Evolutionary conservation across 2,329 filamentous ascomycete genomes (phyloP), one percentile per base, ranked within the genome.

Genomic region (Nigrospora oryzae): DNA sequence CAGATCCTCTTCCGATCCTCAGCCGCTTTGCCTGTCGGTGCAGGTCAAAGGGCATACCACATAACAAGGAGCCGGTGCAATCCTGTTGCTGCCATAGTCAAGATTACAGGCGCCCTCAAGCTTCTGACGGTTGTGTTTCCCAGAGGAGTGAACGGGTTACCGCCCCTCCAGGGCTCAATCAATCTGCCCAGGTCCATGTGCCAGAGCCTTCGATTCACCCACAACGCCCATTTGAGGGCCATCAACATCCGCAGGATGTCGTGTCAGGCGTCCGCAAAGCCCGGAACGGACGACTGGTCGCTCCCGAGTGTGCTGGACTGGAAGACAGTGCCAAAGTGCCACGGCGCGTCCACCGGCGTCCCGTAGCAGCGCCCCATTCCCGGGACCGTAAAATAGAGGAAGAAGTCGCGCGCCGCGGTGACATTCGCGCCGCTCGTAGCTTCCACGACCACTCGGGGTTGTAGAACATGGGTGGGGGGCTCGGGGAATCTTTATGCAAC

Each of bases 331-430:
- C 56, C 65, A 32, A 72, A 59, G 36, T 65, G 63, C 64, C 65
- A 70, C 12, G 69, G 67, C 13, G 67, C 65, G 42, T 63, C 57
- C n/a, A 61, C 60, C 3, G 49, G 41, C 7, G 63, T 60, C 45
- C 49, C 34, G 16, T 50, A 45, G 51, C 75, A 79, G 55, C 79
- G 75, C 11, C 59, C 60, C 70, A 77, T 73, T 0, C 75, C 75
- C 0, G 74, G 73, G n/a, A 79, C 65, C 16, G 61, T 62, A 53
- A 79, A 79, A 51, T 71, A 70, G 0, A 64, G 58, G 57, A 74
- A 81, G 55, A 74, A 74, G 11, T 71, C 66, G 2, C 69, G 72
- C 16, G 71, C 67, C 10, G 43, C 47, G 13, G 53, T 52, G 33
- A 57, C 40, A 13, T 58, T 51, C 3, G 59, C 54, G 2, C 54